Base-by-base conservation (phyloP, 495 filamentous ascomycete species). In the Coniosporium apollinis region DNA sequence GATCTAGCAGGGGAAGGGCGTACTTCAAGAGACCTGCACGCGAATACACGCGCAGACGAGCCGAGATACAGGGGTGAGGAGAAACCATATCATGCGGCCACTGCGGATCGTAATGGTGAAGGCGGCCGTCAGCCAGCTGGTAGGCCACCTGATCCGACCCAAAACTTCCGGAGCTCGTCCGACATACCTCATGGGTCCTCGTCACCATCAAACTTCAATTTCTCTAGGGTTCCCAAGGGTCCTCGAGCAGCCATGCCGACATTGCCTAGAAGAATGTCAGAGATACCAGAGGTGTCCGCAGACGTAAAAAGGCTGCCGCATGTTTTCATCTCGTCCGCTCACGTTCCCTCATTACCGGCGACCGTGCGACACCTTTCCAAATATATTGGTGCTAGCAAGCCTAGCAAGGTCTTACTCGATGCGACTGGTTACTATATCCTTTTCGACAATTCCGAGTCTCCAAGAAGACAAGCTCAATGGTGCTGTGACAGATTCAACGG, bases 401-500 rank as follows among this genome's bases (percentile, higher is more conserved):
- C 15, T 3, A 1, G 2, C 11, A 19, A 17, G n/a, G 11, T 32
- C 18, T 8, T 8, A 1, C 8, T 32, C 18, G 30, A 32, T 32
- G 17, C 30, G n/a, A 17, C 3, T 7, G 46, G 46, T 7, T 49
- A 38, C 18, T 46, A 46, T 17, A 36, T 49, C 8, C 15, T 20
- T 9, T 46, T 43, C 18, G 19, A 35, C 11, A 30, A 49, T 20
- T 25, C 25, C 3, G 6, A n/a, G 5, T 6, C 19, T 16, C 39
- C 43, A 5, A 22, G 16, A 8, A 7, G 11, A 10, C 13, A 28
- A 7, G 14, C 41, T 3, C 15, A 29, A 1, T 8, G n/a, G 3
- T 47, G 44, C 30, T 38, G 20, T 17, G 14, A 28, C 3, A 20
- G 10, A 5, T 11, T 28, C 11, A 30, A 37, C 19, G 22, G 24